These are phyloP conservation scores for cucumber (Cucumis sativus) DNA, from an alignment of 306 rosid genomes.

Conservation along the genomic window DNA sequence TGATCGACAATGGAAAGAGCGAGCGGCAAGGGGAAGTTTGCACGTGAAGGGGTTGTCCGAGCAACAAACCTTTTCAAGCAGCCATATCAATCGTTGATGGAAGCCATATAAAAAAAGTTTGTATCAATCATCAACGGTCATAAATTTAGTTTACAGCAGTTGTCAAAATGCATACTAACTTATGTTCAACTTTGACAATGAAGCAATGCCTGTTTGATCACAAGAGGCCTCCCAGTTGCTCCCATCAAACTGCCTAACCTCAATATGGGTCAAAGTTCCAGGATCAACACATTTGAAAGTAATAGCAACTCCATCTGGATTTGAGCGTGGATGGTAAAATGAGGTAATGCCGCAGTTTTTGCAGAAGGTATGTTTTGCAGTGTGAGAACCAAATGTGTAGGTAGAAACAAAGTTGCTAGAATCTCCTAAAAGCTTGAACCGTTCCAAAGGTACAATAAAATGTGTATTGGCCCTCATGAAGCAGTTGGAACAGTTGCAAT, in stretches of 20 bases:
- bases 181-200: conserved; percentile 29
- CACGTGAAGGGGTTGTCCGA: too few species aligned
- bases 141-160: background rate
- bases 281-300: conserved; percentile 68
- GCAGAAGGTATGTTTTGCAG: conserved; percentile 78
- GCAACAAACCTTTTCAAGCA: too few species aligned
- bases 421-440: conserved; percentile 53
- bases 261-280: conserved; percentile 50
- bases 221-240: conserved; percentile 46
- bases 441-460: conserved; percentile 46
- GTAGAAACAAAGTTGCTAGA: conserved; percentile 53
- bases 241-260: conserved; percentile 51
- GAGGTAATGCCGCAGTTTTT: conserved; percentile 84
- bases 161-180: background rate
- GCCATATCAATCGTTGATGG: too few species aligned
- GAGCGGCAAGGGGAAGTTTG: too few species aligned
- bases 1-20: too few species aligned
- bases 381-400: conserved; percentile 66
- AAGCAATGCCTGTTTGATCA: conserved; percentile 22
- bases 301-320: conserved; percentile 77
- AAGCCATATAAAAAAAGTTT: background rate
- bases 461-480: conserved; percentile 54
- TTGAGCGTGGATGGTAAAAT: conserved; percentile 68
- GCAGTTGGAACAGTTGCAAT: conserved; percentile 74
- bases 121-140: background rate